A percentile compares a stretch with the other conserved stretches of the same genome.
These are phyloP conservation scores for Paracorniculantispora psalliotae DNA, from an alignment of 2,329 filamentous ascomycete genomes.

Conservation along the genomic window DNA sequence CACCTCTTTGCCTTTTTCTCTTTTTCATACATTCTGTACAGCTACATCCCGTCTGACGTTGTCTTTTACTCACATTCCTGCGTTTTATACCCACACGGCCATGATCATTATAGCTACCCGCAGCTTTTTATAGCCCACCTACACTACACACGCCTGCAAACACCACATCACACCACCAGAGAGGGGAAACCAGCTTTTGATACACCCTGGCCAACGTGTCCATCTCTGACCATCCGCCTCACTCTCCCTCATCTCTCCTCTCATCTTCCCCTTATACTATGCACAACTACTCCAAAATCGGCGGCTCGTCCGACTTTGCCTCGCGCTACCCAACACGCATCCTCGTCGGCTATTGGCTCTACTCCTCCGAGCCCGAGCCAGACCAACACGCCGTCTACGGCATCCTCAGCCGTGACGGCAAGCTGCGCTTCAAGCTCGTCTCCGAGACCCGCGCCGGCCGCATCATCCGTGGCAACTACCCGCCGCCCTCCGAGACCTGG, in stretches of 20 bases:
- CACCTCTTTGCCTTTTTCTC: neutral
- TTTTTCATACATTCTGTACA: neutral
- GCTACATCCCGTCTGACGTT: neutral
- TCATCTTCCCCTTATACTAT: conserved; percentile 2
- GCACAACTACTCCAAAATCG: conserved; percentile 12
- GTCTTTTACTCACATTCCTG: neutral
- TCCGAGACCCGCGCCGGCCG: conserved; percentile 11
- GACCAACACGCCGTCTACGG: conserved; percentile 14
- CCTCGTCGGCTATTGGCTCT: conserved; percentile 14
- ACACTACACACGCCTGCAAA: neutral
- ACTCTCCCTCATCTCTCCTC: too few species aligned
- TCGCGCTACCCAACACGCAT: conserved; percentile 14
- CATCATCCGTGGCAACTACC: neutral
- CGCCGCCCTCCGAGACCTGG: conserved; percentile 10
- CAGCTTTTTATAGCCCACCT: conserved; percentile 6
- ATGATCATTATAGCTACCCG: neutral
- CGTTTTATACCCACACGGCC: neutral
- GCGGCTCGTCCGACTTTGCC: conserved; percentile 11
- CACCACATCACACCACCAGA: neutral
- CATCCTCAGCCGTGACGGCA: conserved; percentile 13
- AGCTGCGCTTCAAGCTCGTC: conserved; percentile 13
- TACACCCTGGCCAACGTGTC: neutral
- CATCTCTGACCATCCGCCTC: too few species aligned
- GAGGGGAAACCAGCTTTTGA: neutral
- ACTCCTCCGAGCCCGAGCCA: conserved; percentile 11